A percentile compares a stretch with the other conserved stretches of the same genome.
Evolutionary conservation across 768 basidiomycete genomes (phyloP).

Genomic region (Amanita subjunquillea): DNA sequence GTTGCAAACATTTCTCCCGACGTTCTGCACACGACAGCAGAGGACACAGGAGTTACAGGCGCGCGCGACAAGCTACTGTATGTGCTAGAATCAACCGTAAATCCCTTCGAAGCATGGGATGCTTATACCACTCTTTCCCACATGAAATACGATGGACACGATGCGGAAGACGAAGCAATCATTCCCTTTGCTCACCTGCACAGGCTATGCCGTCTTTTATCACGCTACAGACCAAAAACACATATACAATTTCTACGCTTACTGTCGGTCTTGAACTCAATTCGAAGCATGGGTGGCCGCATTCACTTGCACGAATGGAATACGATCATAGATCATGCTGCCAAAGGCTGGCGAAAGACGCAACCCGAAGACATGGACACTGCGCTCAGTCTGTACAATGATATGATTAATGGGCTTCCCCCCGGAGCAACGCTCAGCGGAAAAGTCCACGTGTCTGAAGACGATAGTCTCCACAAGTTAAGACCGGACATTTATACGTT

Average conservation of each 20-base stretch:
- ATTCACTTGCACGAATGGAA: constrained; percentile 71
- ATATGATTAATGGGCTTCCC: constrained; percentile 38
- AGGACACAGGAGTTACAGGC: constrained; percentile 4
- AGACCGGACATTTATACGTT: constrained; percentile 62
- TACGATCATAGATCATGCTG: constrained; percentile 56
- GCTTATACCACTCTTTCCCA: constrained; percentile 28
- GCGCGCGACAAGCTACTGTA: constrained; percentile 10
- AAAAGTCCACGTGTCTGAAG: constrained; percentile 3
- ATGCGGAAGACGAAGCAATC: constrained; percentile 12
- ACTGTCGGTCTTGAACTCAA: constrained; percentile 51
- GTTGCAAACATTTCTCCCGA: neutral
- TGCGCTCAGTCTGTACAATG: constrained; percentile 49
- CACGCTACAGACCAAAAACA: constrained; percentile 41
- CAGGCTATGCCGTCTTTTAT: constrained; percentile 50
- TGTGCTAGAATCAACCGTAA: constrained; percentile 13
- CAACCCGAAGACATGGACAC: constrained; percentile 45
- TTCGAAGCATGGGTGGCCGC: constrained; percentile 44
- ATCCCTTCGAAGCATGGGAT: constrained; percentile 25
- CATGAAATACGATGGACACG: constrained; percentile 14
- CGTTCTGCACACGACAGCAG: neutral
- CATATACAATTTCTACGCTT: constrained; percentile 53
- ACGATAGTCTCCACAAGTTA: constrained; percentile 12
- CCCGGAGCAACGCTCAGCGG: constrained; percentile 23
- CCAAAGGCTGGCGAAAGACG: constrained; percentile 54
- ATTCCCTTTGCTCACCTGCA: constrained; percentile 44